A percentile compares a stretch with the other conserved stretches of the same genome.
These are phyloP conservation scores for Alectoria sarmentosa DNA, from an alignment of 495 filamentous ascomycete genomes.

Conservation along the genomic window DNA sequence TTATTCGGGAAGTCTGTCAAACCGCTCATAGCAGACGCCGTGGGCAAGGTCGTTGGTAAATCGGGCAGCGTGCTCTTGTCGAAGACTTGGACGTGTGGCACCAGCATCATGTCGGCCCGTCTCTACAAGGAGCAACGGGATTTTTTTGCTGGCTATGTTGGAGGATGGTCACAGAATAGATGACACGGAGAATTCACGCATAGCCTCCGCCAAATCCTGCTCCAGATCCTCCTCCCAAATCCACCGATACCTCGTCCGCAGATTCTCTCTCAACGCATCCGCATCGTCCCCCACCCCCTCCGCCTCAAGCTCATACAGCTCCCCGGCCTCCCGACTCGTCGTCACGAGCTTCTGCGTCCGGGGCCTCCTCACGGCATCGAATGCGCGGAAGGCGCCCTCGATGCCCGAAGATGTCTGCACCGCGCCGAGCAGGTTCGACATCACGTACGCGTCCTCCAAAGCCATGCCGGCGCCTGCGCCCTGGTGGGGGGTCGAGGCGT, in stretches of 20 bases:
- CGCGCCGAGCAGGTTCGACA: conserved; percentile 42
- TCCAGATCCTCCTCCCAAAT: conserved; percentile 30
- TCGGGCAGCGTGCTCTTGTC: too few relatives aligned
- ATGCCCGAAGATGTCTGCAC: conserved; percentile 9
- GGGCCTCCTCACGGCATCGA: conserved; percentile 27
- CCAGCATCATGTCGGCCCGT: too few relatives aligned
- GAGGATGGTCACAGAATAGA: too few relatives aligned
- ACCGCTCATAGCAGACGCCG: too few relatives aligned
- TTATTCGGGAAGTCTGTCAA: too few relatives aligned
- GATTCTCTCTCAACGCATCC: conserved; percentile 13
- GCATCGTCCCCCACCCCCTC: conserved; percentile 17
- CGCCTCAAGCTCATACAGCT: conserved; percentile 19
- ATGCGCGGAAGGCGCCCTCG: conserved; percentile 18
- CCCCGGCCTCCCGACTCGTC: conserved; percentile 34
- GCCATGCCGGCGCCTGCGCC: conserved; percentile 55
- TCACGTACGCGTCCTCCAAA: conserved; percentile 51
- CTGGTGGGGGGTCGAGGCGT: conserved; percentile 55
- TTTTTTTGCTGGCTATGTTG: too few relatives aligned
- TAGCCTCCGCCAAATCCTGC: conserved; percentile 31
- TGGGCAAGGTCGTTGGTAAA: too few relatives aligned
- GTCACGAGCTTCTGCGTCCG: conserved; percentile 43
- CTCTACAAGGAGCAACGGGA: too few relatives aligned
- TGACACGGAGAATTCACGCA: too few relatives aligned
- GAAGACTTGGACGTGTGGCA: too few relatives aligned
- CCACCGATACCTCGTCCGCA: conserved; percentile 26